Conservation (phyloP, 139 green algal genomes). For the Volvox reticuliferus region DNA sequence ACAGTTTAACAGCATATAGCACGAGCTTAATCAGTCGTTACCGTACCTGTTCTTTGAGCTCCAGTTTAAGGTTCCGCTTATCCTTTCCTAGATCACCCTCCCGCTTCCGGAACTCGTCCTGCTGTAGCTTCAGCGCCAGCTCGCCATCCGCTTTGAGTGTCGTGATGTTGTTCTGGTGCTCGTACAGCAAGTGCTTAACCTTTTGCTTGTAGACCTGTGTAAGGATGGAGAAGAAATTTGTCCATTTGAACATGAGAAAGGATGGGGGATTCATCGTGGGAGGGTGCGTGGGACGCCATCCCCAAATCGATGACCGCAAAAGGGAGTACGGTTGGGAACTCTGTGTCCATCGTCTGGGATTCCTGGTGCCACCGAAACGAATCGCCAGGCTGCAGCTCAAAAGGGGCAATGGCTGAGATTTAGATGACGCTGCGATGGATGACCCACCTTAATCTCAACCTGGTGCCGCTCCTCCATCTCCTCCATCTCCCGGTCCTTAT, state of each 20-base stretch:
- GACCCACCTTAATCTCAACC: constrained; percentile 86
- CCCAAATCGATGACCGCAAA: too few relatives aligned
- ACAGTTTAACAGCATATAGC: too few relatives aligned
- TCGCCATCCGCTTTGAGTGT: constrained; percentile 90
- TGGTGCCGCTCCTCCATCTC: constrained; percentile 92
- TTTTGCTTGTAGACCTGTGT: constrained; percentile 93
- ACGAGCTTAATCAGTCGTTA: neutral
- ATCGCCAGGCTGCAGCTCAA: neutral
- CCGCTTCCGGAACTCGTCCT: constrained; percentile 75
- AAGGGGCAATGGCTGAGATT: neutral
- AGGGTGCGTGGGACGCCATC: too few relatives aligned
- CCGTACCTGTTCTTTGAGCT: constrained; percentile 83
- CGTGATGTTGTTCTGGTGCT: constrained; percentile 92
- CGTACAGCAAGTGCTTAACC: constrained; percentile 96
- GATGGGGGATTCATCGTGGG: neutral
- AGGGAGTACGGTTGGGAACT: too few relatives aligned
- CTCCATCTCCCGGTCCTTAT: constrained; percentile 92
- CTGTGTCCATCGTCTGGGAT: too few relatives aligned
- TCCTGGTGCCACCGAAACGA: too few relatives aligned
- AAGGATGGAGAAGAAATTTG: neutral
- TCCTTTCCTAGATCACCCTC: constrained; percentile 82
- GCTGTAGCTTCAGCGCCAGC: constrained; percentile 80
- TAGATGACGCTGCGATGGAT: neutral
- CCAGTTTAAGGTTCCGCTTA: constrained; percentile 85
- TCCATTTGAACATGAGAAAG: too few relatives aligned